Conservation (phyloP, 495 filamentous ascomycete species). For the Aspergillus cristatus region DNA sequence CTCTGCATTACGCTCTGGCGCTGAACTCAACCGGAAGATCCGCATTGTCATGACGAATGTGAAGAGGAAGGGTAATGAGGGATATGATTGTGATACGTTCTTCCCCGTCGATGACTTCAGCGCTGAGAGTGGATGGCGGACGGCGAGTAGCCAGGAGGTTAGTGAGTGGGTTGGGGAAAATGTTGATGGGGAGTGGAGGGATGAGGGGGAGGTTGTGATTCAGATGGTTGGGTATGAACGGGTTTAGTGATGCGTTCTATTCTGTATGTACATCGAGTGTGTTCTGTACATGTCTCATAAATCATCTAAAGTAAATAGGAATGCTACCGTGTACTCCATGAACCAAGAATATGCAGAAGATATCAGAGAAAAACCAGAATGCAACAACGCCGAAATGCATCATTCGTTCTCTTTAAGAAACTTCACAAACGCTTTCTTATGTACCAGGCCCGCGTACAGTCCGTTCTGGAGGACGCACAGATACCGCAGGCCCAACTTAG, state of each 20-base stretch:
- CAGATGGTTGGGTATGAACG: constrained; percentile 39
- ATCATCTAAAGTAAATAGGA: no score
- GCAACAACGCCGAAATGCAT: background rate
- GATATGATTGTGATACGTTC: constrained; percentile 82
- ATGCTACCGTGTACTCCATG: no score
- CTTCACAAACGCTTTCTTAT: constrained; percentile 96
- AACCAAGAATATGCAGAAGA: no score
- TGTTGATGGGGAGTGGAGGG: constrained; percentile 29
- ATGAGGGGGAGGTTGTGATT: constrained; percentile 32
- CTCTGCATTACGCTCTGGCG: constrained; percentile 45
- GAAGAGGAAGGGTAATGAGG: constrained; percentile 29
- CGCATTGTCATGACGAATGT: constrained; percentile 41
- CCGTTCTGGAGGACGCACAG: constrained; percentile 83
- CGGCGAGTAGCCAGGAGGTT: constrained; percentile 26
- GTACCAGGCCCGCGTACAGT: constrained; percentile 80
- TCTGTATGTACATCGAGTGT: background rate
- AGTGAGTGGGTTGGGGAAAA: constrained; percentile 37
- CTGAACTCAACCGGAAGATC: constrained; percentile 15
- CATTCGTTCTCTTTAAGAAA: constrained; percentile 77
- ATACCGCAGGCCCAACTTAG: constrained; percentile 86
- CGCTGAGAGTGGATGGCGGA: constrained; percentile 25
- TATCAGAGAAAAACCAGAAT: no score
- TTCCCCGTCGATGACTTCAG: constrained; percentile 52
- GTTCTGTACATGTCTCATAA: no score
- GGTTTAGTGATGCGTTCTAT: constrained; percentile 6